Evolutionary conservation across 441 rosid species (phyloP).

Genomic region (Brassica hybrid): DNA sequence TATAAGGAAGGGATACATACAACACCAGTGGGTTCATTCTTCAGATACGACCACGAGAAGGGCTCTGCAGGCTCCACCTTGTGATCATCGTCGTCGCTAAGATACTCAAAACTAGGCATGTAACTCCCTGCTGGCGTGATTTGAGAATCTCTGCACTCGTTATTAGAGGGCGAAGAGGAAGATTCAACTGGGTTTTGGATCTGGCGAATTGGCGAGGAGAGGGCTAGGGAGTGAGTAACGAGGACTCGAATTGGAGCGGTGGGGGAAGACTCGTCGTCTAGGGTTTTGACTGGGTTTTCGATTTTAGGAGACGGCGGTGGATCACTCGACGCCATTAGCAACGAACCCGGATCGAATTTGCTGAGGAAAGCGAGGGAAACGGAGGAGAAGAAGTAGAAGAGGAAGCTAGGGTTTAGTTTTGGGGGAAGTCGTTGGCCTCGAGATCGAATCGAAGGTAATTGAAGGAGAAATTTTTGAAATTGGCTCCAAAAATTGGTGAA

Average conservation of each 20-base stretch:
- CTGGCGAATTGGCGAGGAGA: conserved; percentile 12
- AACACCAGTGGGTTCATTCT: conserved; percentile 58
- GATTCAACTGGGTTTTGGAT: conserved; percentile 6
- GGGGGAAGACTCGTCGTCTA: conserved; percentile 31
- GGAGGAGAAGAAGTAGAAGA: not conserved
- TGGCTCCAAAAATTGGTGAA: conserved; percentile 25
- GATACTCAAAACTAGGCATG: not conserved
- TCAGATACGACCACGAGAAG: conserved; percentile 20
- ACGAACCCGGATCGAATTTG: not conserved
- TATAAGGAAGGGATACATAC: conserved; percentile 44
- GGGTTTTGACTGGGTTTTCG: conserved; percentile 27
- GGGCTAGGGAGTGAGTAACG: conserved; percentile 22
- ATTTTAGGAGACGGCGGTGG: conserved; percentile 9
- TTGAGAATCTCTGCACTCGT: not conserved
- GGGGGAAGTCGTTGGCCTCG: too few relatives aligned
- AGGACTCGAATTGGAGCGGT: conserved; percentile 32
- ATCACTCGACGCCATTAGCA: conserved; percentile 19
- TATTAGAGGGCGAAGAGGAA: not conserved
- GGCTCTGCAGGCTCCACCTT: not conserved
- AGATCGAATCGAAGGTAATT: conserved; percentile 8
- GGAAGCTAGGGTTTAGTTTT: conserved; percentile 36
- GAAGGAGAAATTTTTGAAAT: not conserved
- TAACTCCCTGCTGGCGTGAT: too few relatives aligned
- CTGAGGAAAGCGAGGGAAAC: not conserved
- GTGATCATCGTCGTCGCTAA: not conserved